Base-by-base conservation (phyloP, 148 eudicot genomes). In the Heliamphora exappendiculata region DNA sequence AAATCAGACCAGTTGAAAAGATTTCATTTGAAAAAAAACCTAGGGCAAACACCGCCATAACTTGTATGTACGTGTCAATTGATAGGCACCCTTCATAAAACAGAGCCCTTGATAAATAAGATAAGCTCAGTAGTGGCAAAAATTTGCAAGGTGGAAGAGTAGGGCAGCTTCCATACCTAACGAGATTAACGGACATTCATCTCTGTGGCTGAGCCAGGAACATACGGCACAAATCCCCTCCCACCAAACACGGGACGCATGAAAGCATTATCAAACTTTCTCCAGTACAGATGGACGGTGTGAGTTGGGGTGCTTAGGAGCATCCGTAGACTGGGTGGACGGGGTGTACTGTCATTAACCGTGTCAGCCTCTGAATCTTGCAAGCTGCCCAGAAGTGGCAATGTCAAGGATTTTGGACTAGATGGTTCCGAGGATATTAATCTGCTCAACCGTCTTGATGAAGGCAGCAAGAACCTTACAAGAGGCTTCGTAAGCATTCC, bases 161-260 rank as follows among this genome's bases (percentile, higher is more conserved):
- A 67, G 33, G 0, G 17, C 16, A 14, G 54, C 55, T 29, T 44
- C 24, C 14, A 5, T 1, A 19, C 13, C 24, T 11, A 69, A 0
- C 3, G 36, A 44, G 5, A 13, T 45, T 28, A 69, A 20, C 4
- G 28, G 47, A 41, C 41, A 28, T 63, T 78, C 70, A 26, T 78
- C 49, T 71, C 84, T 4, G 78, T 33, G 0, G 81, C 76, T 8
- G 86, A 78, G 68, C 78, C 80, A 39, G 78, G 78, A 77, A 68
- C 64, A 76, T 50, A 26, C 4, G 77, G 85, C 33, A 78, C 70
- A 67, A 78, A 79, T 49, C 84, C 85, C 39, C 84, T 75, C 12
- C 92, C 90, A 9, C 90, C 90, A 71, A 87, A 87, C 29, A 89
- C 80, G 7, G 93, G 93, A 49, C 89, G 89, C 91, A 88, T 86